Percentiles rank a stretch among this genome's conserved stretches.
These are phyloP conservation scores for Metrosideros polymorpha DNA, from an alignment of 441 rosid species.

Conservation along the genomic window DNA sequence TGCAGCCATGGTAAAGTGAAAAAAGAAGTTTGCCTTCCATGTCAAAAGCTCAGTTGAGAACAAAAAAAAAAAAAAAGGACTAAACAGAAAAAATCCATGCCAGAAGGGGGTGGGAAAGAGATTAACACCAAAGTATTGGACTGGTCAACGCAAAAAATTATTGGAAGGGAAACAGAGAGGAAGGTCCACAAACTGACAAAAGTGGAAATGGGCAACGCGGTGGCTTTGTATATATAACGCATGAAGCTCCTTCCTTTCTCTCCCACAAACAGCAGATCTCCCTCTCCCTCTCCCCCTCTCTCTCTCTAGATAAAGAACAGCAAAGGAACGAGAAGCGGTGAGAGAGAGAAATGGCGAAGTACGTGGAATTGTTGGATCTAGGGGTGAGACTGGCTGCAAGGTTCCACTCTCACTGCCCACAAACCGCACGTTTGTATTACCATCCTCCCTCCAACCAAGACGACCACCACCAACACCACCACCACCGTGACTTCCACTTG, in stretches of 20 bases:
- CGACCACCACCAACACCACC: slow-evolving; percentile 6
- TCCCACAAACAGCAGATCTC: neutral
- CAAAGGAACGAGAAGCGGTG: neutral
- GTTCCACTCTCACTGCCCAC: slow-evolving; percentile 51
- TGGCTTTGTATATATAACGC: neutral
- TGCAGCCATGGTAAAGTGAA: neutral
- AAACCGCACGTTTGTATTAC: slow-evolving; percentile 44
- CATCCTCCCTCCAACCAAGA: slow-evolving; percentile 39
- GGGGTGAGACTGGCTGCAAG: slow-evolving; percentile 37
- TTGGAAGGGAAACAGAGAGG: neutral
- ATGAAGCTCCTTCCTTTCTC: neutral
- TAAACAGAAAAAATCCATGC: neutral
- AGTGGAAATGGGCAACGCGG: neutral
- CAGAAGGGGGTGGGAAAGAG: neutral
- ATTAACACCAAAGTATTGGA: neutral
- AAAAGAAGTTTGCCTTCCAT: neutral
- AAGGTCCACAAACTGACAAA: neutral
- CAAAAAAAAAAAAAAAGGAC: neutral
- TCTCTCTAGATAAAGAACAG: neutral
- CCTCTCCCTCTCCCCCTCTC: neutral
- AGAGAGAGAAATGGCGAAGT: slow-evolving; percentile 22
- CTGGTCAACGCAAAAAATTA: neutral
- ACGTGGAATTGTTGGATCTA: slow-evolving; percentile 32
- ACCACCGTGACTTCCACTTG: neutral
- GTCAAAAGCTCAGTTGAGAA: neutral